Evolutionary conservation across 768 basidiomycete genomes (phyloP), one percentile per base, ranked within the genome.

Genomic region (Lactarius vividus): DNA sequence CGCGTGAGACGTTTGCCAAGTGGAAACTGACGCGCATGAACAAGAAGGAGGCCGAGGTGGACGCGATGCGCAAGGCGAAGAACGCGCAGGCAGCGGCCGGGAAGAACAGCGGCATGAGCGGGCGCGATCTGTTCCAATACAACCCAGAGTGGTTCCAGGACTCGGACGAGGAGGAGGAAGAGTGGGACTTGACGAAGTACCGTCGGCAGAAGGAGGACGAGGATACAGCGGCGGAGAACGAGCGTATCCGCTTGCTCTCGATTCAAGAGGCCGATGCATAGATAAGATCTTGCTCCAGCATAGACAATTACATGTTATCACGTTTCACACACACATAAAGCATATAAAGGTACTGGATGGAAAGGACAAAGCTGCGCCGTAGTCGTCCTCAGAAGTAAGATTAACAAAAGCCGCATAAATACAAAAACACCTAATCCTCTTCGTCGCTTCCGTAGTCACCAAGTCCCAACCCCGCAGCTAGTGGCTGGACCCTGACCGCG

Each of bases 11-110:
- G 1, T 99, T 99, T 74, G 91, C 93, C 0, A 80, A 84, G 57
- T 99, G 97, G 97, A 98, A 98, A 79, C 89, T 89, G 81, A 98
- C 90, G 46, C 81, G 97, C 44, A 83, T 94, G 86, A 86, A 94
- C 81, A 98, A 98, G 86, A 98, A 98, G 77, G 81, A 86, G 52
- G 96, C 94, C 9, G 96, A 98, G 73, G 78, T 82, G 57, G 94
- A 98, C 62, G 94, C 86, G 0, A 16, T 87, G 67, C 84, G 84
- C 71, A 94, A 91, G 75, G 83, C 92, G 29, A 97, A 97, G 78
- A 88, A 92, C 59, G 73, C 84, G 7, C 89, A 93, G 69, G 83
- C 82, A 70, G 85, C 88, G 3, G 95, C 95, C 3, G 96, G 96
- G 65, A 98, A 98, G 85, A 88, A 80, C 74, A 83, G 79, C 39